phyloP scores from a whole-genome alignment of 352 stramenopile species.

The Phytophthora tentaculata region DNA sequence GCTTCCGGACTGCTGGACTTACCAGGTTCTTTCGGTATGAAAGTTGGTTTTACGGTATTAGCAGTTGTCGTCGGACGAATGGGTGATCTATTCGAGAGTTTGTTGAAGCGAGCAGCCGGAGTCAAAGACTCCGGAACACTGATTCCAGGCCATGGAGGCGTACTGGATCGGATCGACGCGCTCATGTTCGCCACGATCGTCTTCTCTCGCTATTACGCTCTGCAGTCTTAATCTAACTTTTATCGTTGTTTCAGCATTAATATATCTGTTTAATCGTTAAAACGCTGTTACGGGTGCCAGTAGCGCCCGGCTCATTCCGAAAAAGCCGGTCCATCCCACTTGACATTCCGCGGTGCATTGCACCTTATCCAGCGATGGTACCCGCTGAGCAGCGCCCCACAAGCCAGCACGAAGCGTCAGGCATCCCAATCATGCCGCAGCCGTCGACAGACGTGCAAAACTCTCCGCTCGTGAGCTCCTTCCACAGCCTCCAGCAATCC shows the following conservation, averaged over 20 bases:
- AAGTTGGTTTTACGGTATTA: constrained; percentile 85
- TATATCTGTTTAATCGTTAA: not conserved
- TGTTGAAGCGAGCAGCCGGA: constrained; percentile 94
- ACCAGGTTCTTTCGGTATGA: constrained; percentile 73
- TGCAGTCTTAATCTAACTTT: constrained; percentile 2
- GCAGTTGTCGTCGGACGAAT: constrained; percentile 93
- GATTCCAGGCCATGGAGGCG: constrained; percentile 94
- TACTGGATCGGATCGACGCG: constrained; percentile 95
- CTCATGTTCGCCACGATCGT: constrained; percentile 90
- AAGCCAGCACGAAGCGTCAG: constrained; percentile 11
- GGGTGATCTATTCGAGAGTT: constrained; percentile 95
- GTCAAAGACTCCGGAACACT: constrained; percentile 95
- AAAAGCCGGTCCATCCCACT: constrained; percentile 4
- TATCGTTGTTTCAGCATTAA: not conserved
- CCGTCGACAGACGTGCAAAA: constrained; percentile 21
- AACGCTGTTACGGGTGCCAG: not conserved
- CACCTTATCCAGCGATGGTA: not conserved
- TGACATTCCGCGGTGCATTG: not conserved
- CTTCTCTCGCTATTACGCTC: constrained; percentile 57
- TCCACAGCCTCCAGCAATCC: constrained; percentile 10
- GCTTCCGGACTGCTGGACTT: constrained; percentile 68
- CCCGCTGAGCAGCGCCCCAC: not conserved
- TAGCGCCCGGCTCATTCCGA: not conserved
- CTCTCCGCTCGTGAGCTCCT: constrained; percentile 27
- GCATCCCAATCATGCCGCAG: constrained; percentile 29